Base-by-base conservation (phyloP, 768 basidiomycete species). In the Clitopilus hobsonii region DNA sequence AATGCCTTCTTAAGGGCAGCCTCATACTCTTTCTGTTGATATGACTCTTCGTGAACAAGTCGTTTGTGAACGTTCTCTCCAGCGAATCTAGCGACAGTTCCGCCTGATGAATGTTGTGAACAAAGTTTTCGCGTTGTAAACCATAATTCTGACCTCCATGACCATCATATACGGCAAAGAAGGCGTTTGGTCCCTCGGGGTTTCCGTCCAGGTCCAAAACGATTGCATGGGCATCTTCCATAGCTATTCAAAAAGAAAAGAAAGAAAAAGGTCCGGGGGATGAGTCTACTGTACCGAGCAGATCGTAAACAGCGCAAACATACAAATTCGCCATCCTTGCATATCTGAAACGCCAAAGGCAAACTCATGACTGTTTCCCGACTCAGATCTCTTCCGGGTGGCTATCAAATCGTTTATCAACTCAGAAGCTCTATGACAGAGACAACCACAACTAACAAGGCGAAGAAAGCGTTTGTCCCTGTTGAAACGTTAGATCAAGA, bases 241-340 rank as follows among this genome's bases (percentile, higher is more conserved):
- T 98, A 63, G 87, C 96, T 99, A 65, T 51, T 56, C 24, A 52
- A 10, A 51, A 36, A 38, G 25, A 52, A 55, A 23, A 54, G 36
- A 52, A 48, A 23, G 22, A 18, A 3, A 20, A 45, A 18, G 18
- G n/a, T 16, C 4, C 41, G 2, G 8, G 18, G 22, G 11, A 45
- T 45, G 41, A 45, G 41, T 18, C n/a, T 20, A 16, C 41, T 10
- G 4, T 5, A 10, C 29, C 27, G 10, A 20, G 38, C n/a, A 59
- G 58, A 29, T 32, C 26, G 3, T 2, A 26, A 49, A 51, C 36
- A 30, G 29, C 30, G 56, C 57, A 26, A 48, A 88, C 96, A 74
- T 65, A 99, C 96, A 85, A 73, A 98, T 88, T 71, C 97, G 81
- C 97, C 97, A 99, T 64, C 97, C 97, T 71, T 99, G 97, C 96